Percentiles rank a stretch among this genome's conserved stretches.
These are phyloP conservation scores for Phytopythium cucurbitacearum DNA, from an alignment of 352 stramenopile species.

Conservation along the genomic window DNA sequence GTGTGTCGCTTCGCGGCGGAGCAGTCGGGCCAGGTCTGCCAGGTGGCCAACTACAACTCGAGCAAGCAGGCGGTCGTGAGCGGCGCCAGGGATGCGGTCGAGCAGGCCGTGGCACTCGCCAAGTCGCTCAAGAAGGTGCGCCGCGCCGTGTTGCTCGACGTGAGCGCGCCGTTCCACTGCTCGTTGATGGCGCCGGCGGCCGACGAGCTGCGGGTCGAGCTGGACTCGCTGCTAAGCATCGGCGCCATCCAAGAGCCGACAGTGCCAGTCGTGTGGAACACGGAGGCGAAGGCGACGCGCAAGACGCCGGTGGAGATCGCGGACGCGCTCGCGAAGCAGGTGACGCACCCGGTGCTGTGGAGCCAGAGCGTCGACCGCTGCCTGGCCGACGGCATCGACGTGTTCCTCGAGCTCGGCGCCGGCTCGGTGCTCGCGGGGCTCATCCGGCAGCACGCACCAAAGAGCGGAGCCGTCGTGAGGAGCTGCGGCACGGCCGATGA, in stretches of 20 bases:
- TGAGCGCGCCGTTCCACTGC: slow-evolving; percentile 86
- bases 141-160: slow-evolving; percentile 64
- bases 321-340: slow-evolving; percentile 49
- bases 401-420: slow-evolving; percentile 72
- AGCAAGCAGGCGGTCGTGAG: slow-evolving; percentile 87
- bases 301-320: slow-evolving; percentile 42
- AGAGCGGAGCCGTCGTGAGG: slow-evolving; percentile 16
- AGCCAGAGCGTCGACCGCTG: slow-evolving; percentile 78
- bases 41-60: slow-evolving; percentile 89
- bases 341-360: slow-evolving; percentile 68
- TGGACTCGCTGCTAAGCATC: slow-evolving; percentile 25
- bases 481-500: slow-evolving; percentile 60
- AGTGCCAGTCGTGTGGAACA: slow-evolving; percentile 82
- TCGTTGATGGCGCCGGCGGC: slow-evolving; percentile 68
- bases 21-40: slow-evolving; percentile 39
- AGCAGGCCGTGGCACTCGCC: slow-evolving; percentile 43
- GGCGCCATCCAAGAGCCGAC: slow-evolving; percentile 26
- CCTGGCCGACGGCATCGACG: slow-evolving; percentile 28
- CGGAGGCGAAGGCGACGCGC: slow-evolving; percentile 37
- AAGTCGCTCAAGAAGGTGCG: slow-evolving; percentile 70
- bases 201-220: slow-evolving; percentile 29
- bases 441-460: slow-evolving; percentile 63
- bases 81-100: slow-evolving; percentile 43
- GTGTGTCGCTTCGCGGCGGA: slow-evolving; percentile 41
- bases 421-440: slow-evolving; percentile 69